These are phyloP conservation scores for Debaryomyces nepalensis DNA, from an alignment of 1,139 yeast genomes.

Conservation along the genomic window DNA sequence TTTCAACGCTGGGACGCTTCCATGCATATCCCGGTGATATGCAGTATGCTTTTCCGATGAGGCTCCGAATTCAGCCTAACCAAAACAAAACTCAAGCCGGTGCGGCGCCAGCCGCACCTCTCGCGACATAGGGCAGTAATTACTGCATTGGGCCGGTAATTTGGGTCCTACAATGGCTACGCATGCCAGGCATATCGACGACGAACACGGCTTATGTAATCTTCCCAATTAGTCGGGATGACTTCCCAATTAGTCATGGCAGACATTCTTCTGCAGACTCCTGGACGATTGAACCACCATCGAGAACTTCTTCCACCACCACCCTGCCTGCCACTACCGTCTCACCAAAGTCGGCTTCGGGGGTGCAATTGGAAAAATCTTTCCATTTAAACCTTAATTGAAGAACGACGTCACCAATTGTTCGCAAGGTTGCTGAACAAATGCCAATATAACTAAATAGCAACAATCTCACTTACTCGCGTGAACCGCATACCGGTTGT, in stretches of 20 bases:
- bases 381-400: constrained; percentile 3
- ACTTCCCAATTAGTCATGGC: background rate
- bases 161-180: background rate
- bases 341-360: no score
- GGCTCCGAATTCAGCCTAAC: constrained; percentile 3
- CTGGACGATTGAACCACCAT: no score
- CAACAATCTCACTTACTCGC: constrained; percentile 8
- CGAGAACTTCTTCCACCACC: no score
- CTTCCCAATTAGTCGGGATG: background rate
- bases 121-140: background rate
- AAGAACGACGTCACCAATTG: constrained; percentile 1
- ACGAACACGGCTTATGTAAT: background rate
- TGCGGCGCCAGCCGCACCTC: background rate
- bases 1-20: background rate
- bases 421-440: constrained; percentile 3
- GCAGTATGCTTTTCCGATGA: constrained; percentile 3
- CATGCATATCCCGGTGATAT: constrained; percentile 5
- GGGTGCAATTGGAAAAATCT: no score
- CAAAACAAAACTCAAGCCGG: background rate
- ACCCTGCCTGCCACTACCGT: no score
- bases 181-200: background rate
- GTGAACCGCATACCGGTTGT: constrained; percentile 4
- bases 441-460: constrained; percentile 4
- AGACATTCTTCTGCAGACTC: constrained; percentile 7
- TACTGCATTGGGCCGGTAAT: background rate